Percentiles rank a stretch among this genome's conserved stretches.
Conservation (phyloP, 2,329 filamentous ascomycete species). For the Ophiostoma tasmaniense region DNA sequence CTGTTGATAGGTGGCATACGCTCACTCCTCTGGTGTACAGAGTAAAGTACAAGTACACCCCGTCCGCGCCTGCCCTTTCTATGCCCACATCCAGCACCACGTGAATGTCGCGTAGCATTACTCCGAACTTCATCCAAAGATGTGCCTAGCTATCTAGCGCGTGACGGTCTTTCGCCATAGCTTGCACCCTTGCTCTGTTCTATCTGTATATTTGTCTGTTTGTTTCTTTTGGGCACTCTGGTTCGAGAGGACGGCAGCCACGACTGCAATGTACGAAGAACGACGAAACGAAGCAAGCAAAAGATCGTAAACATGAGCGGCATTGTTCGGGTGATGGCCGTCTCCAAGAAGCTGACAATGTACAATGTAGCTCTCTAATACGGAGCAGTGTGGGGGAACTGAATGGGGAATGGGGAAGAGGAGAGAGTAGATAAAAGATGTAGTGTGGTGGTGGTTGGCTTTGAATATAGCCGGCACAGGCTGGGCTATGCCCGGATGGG, state of each 20-base stretch:
- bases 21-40: background rate
- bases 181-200: too few relatives aligned
- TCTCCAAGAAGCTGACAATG: background rate
- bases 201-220: background rate
- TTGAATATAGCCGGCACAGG: conserved; percentile 2
- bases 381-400: conserved; percentile 2
- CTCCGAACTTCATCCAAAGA: background rate
- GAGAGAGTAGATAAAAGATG: background rate
- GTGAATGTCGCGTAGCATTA: background rate
- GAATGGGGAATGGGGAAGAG: background rate
- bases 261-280: background rate
- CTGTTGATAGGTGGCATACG: background rate
- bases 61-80: background rate
- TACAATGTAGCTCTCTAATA: background rate
- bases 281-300: background rate
- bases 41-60: background rate
- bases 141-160: background rate
- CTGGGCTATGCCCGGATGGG: background rate
- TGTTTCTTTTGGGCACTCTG: background rate
- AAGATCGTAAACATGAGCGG: background rate
- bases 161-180: background rate
- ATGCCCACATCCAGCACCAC: background rate
- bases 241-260: background rate
- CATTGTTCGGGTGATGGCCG: background rate
- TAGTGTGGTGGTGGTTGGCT: background rate